Percentiles rank a stretch among this genome's conserved stretches.
These are phyloP conservation scores for Wallacemonas sp. DNA, from an alignment of 208 protist species.

Conservation along the genomic window DNA sequence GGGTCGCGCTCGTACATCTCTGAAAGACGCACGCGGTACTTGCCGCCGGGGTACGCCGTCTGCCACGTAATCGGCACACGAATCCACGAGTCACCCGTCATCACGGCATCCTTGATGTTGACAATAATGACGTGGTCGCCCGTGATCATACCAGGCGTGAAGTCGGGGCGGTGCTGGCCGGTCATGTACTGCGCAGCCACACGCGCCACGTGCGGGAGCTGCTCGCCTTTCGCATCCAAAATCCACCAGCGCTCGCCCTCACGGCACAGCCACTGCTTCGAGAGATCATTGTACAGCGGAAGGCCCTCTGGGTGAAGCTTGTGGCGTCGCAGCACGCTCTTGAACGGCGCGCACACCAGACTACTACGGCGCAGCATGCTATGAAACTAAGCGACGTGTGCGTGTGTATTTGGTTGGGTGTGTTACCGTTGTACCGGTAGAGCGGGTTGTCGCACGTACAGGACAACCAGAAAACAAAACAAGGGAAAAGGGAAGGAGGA, in stretches of 20 bases:
- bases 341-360: slow-evolving; percentile 64
- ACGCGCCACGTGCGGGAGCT: slow-evolving; percentile 81
- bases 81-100: slow-evolving; percentile 90
- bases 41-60: slow-evolving; percentile 89
- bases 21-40: slow-evolving; percentile 88
- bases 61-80: slow-evolving; percentile 92
- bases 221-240: slow-evolving; percentile 85
- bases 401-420: neutral
- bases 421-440: too few species aligned
- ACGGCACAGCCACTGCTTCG: slow-evolving; percentile 90
- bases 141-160: slow-evolving; percentile 88
- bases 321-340: slow-evolving; percentile 91
- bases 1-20: slow-evolving; percentile 94
- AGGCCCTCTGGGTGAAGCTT: slow-evolving; percentile 87
- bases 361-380: slow-evolving; percentile 56
- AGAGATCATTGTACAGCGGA: slow-evolving; percentile 90
- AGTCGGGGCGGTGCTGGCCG: slow-evolving; percentile 88
- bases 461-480: neutral
- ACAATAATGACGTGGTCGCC: slow-evolving; percentile 91
- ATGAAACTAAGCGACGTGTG: neutral
- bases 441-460: too few species aligned
- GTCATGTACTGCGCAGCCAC: slow-evolving; percentile 90
- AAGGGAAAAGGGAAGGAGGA: slow-evolving; percentile 5
- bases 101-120: slow-evolving; percentile 92
- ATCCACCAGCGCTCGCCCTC: slow-evolving; percentile 92